A percentile compares a stretch with the other conserved stretches of the same genome.
These are phyloP conservation scores for Ophiostoma angusticollis DNA, from an alignment of 2,329 filamentous ascomycete genomes.

Conservation along the genomic window DNA sequence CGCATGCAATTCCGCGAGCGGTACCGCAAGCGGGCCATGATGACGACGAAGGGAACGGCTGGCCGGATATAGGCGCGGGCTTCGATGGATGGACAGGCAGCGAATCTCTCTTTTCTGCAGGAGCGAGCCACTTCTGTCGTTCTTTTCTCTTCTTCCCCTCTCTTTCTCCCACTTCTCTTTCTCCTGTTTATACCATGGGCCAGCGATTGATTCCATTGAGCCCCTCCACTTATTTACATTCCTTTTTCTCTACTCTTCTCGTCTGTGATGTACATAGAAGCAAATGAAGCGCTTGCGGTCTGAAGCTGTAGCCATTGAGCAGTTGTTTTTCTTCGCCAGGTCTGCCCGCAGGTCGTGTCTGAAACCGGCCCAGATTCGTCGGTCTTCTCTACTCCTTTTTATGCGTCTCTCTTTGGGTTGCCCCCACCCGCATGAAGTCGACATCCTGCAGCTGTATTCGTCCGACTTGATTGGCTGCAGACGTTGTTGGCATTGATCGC, in stretches of 20 bases:
- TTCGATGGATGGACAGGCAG: not conserved
- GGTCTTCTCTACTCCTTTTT: too few species aligned
- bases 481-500: too few species aligned
- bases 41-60: conserved; percentile 23
- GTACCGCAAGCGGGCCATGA: conserved; percentile 40
- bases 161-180: not conserved
- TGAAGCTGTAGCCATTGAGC: too few species aligned
- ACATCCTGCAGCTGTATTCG: too few species aligned
- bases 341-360: too few species aligned
- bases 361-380: too few species aligned
- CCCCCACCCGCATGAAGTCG: too few species aligned
- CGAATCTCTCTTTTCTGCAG: not conserved
- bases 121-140: not conserved
- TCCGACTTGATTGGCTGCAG: too few species aligned
- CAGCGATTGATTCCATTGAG: conserved; percentile 1
- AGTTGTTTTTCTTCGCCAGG: too few species aligned
- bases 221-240: not conserved
- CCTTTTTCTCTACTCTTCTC: not conserved
- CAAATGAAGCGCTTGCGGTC: too few species aligned
- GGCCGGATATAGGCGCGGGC: conserved; percentile 18
- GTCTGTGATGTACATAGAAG: conserved; percentile 3
- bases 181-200: conserved; percentile 1
- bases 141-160: not conserved
- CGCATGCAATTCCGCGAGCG: conserved; percentile 53
- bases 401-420: too few species aligned